Conservation (phyloP, 305 asterid genomes). For the Fraxinus velutina region DNA sequence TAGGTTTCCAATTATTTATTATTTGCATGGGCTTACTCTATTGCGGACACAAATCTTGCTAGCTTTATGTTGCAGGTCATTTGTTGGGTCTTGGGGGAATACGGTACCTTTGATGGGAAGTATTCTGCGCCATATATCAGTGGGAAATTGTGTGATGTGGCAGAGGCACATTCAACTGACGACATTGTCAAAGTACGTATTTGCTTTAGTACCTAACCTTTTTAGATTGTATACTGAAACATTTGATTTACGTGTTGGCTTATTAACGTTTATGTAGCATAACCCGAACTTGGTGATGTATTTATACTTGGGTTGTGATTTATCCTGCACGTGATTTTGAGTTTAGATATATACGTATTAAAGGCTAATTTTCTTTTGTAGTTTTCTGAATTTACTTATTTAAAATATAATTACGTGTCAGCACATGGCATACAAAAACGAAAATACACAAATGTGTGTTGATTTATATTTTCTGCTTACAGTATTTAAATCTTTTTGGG, state of each 20-base stretch:
- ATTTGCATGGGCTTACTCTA: background rate
- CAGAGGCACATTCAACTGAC: slow-evolving; percentile 88
- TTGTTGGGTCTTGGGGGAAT: slow-evolving; percentile 98
- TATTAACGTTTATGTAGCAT: slow-evolving; percentile 6
- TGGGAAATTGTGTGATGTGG: slow-evolving; percentile 84
- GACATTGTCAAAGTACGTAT: slow-evolving; percentile 69
- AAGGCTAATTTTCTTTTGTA: background rate
- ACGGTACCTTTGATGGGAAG: slow-evolving; percentile 87
- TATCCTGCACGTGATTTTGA: background rate
- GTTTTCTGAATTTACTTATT: background rate
- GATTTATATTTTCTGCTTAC: background rate
- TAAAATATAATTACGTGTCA: background rate
- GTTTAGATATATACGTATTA: slow-evolving; percentile 9
- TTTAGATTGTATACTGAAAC: background rate
- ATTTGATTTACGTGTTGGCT: slow-evolving; percentile 2
- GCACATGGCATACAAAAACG: background rate
- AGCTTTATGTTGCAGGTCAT: slow-evolving; percentile 55
- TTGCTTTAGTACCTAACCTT: slow-evolving; percentile 14
- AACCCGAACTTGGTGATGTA: background rate
- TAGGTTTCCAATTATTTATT: slow-evolving; percentile 11
- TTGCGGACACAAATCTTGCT: background rate
- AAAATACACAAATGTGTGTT: background rate
- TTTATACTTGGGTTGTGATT: slow-evolving; percentile 5
- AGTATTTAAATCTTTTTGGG: background rate
- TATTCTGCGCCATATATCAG: slow-evolving; percentile 83